Percentiles rank a stretch among this genome's conserved stretches.
Evolutionary conservation across 768 basidiomycete genomes (phyloP).

Genomic region (Boletus speciosus): DNA sequence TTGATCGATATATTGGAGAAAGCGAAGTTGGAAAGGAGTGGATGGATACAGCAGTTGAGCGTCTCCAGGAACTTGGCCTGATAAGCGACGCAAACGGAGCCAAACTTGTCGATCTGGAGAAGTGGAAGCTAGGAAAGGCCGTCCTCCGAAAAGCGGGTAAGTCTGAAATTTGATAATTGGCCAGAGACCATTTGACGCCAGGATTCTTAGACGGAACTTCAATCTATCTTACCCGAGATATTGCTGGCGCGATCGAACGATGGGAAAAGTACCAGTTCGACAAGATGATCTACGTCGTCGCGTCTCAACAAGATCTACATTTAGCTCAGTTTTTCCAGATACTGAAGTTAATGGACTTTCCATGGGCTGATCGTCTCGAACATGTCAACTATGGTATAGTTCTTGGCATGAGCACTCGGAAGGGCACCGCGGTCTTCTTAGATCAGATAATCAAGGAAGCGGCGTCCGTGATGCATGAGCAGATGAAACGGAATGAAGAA

Average conservation of each 20-base stretch:
- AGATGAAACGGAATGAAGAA: constrained; percentile 92
- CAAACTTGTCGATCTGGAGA: constrained; percentile 80
- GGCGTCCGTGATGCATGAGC: constrained; percentile 86
- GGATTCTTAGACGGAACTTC: constrained; percentile 74
- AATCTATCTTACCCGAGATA: constrained; percentile 93
- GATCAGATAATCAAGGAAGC: constrained; percentile 92
- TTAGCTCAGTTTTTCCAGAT: constrained; percentile 92
- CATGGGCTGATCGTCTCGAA: constrained; percentile 78
- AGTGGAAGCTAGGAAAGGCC: constrained; percentile 89
- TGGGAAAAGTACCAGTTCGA: constrained; percentile 89
- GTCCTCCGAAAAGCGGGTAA: constrained; percentile 82
- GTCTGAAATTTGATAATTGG: constrained; percentile 5
- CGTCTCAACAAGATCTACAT: constrained; percentile 84
- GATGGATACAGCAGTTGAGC: constrained; percentile 68
- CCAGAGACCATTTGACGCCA: not conserved
- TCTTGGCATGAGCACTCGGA: constrained; percentile 91
- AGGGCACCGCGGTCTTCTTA: constrained; percentile 92
- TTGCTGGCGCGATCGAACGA: constrained; percentile 89
- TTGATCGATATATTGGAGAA: constrained; percentile 92
- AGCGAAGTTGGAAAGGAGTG: constrained; percentile 70
- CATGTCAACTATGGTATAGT: constrained; percentile 94
- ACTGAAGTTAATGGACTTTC: constrained; percentile 82
- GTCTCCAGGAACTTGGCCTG: constrained; percentile 67
- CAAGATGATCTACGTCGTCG: constrained; percentile 92
- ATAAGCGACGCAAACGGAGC: constrained; percentile 78